Evolutionary conservation across 768 basidiomycete genomes (phyloP).

Genomic region (Coprinellus micaceus): DNA sequence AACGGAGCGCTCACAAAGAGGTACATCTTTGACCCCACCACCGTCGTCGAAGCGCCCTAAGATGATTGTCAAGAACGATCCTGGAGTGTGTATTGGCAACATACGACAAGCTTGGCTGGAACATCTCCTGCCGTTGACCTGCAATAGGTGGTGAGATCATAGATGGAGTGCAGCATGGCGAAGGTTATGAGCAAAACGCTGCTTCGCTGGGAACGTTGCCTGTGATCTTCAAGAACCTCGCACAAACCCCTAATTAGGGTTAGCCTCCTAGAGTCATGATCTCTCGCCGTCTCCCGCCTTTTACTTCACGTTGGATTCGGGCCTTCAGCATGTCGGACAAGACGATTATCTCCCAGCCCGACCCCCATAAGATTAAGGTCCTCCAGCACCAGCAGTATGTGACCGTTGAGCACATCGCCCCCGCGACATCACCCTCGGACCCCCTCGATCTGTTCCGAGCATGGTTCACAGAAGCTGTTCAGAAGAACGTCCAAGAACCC

Average conservation of each 20-base stretch:
- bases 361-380: constrained; percentile 58
- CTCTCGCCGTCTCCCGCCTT: constrained; percentile 11
- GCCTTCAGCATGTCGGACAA: constrained; percentile 30
- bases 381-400: constrained; percentile 76
- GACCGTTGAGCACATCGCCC: constrained; percentile 59
- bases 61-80: not conserved
- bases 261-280: constrained; percentile 1
- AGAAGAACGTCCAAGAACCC: constrained; percentile 66
- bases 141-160: constrained; percentile 85
- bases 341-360: constrained; percentile 40
- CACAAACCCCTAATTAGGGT: not conserved
- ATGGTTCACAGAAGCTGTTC: constrained; percentile 76
- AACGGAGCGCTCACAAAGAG: constrained; percentile 62
- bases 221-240: not conserved
- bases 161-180: constrained; percentile 69
- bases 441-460: constrained; percentile 82
- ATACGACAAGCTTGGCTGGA: constrained; percentile 82
- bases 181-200: constrained; percentile 12
- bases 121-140: constrained; percentile 82
- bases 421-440: constrained; percentile 52
- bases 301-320: constrained; percentile 1
- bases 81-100: constrained; percentile 24
- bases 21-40: constrained; percentile 84
- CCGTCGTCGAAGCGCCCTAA: constrained; percentile 88
- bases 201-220: not conserved